Evolutionary conservation across 2,329 filamentous ascomycete genomes (phyloP).

Genomic region (Cercospora beticola): DNA sequence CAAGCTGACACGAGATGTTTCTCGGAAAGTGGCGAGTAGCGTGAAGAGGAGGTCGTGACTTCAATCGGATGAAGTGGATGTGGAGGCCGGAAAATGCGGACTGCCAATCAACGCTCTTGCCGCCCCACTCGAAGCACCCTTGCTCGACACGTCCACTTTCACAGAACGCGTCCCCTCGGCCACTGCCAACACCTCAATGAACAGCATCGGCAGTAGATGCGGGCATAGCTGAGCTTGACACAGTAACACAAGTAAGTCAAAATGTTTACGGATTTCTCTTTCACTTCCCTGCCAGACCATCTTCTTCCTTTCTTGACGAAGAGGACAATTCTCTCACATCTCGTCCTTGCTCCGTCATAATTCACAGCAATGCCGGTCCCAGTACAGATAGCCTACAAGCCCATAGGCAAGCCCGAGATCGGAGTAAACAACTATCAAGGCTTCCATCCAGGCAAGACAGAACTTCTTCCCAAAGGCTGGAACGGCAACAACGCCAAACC

Average conservation of each 20-base stretch:
- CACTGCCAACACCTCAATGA: background rate
- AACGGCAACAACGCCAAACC: conserved; percentile 40
- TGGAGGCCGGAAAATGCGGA: background rate
- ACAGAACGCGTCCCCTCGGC: background rate
- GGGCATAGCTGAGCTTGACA: background rate
- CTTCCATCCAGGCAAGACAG: conserved; percentile 42
- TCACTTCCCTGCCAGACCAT: background rate
- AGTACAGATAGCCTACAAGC: conserved; percentile 28
- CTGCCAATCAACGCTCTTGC: background rate
- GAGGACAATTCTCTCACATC: background rate
- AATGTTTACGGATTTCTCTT: background rate
- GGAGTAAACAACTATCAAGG: conserved; percentile 46
- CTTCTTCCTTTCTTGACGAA: background rate
- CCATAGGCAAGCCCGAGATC: conserved; percentile 39
- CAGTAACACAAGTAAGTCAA: background rate
- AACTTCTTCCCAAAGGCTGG: conserved; percentile 43
- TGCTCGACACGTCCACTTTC: conserved; percentile 2
- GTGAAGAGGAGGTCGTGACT: background rate
- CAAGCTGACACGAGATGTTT: background rate
- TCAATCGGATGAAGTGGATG: background rate
- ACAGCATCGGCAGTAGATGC: background rate
- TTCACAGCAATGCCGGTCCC: conserved; percentile 13
- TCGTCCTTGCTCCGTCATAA: background rate
- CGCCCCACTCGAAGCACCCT: background rate
- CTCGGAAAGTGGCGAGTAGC: background rate